Evolutionary conservation across 1,139 yeast species (phyloP).

Genomic region (Kurtzmaniella natalensis): DNA sequence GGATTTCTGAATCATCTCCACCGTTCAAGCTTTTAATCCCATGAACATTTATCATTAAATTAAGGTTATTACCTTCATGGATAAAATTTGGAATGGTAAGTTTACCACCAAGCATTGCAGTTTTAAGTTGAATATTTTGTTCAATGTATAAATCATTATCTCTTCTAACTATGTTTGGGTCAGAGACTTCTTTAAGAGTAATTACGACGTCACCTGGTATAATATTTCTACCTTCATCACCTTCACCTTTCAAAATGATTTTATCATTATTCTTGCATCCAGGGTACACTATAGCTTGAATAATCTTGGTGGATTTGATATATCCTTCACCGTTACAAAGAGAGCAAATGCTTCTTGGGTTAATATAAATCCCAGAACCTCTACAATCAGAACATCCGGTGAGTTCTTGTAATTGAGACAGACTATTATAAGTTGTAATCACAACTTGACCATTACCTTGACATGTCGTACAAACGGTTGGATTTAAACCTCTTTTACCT

Average conservation of each 20-base stretch:
- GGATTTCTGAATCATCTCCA: constrained; percentile 18
- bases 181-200: constrained; percentile 29
- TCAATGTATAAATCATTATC: constrained; percentile 46
- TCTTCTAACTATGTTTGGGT: constrained; percentile 43
- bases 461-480: constrained; percentile 31
- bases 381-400: constrained; percentile 32
- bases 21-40: constrained; percentile 25
- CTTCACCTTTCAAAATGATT: constrained; percentile 51
- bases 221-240: constrained; percentile 57
- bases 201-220: constrained; percentile 67
- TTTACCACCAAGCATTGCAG: constrained; percentile 54
- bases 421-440: constrained; percentile 27
- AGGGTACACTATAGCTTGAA: constrained; percentile 47
- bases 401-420: constrained; percentile 31
- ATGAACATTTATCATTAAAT: constrained; percentile 37
- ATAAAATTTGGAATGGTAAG: constrained; percentile 42
- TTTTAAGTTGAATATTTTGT: constrained; percentile 43
- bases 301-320: constrained; percentile 42
- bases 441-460: constrained; percentile 36
- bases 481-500: constrained; percentile 37
- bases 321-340: constrained; percentile 28
- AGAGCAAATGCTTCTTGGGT: constrained; percentile 22
- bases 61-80: constrained; percentile 36
- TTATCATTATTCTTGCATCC: constrained; percentile 51
- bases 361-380: constrained; percentile 31